phyloP scores from a whole-genome alignment of 2,329 filamentous ascomycete species.

The Botrytis galanthina region DNA sequence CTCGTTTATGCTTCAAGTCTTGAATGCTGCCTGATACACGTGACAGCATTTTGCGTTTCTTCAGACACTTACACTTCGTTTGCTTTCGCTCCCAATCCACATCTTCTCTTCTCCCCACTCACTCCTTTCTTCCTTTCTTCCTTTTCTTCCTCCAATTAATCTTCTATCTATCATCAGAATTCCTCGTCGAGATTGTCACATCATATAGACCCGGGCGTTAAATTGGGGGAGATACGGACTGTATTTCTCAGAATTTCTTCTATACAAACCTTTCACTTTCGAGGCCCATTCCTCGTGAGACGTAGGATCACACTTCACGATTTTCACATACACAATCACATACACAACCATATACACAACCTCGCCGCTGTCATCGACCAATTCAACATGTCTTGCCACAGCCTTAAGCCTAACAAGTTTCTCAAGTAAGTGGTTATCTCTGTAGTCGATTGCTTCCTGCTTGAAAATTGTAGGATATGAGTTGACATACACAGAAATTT shows the following conservation, averaged over 20 bases:
- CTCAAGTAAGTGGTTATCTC: slow-evolving; percentile 15
- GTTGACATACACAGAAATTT: neutral
- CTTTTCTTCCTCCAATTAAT: neutral
- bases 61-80: neutral
- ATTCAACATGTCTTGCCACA: slow-evolving; percentile 24
- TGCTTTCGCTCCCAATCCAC: neutral
- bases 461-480: neutral
- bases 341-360: no score
- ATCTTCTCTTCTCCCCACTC: neutral
- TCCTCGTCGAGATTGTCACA: neutral
- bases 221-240: neutral
- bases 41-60: neutral
- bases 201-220: no score
- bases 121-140: neutral
- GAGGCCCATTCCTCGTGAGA: no score
- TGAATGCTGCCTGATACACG: neutral
- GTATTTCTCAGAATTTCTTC: no score
- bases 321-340: no score
- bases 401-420: slow-evolving; percentile 23
- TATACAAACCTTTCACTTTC: neutral
- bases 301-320: neutral
- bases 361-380: neutral
- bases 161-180: no score
- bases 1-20: neutral
- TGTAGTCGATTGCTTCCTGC: neutral